Percentiles rank a stretch among this genome's conserved stretches.
Evolutionary conservation across 2,329 filamentous ascomycete species (phyloP).

Genomic region (Penicillium olsonii): DNA sequence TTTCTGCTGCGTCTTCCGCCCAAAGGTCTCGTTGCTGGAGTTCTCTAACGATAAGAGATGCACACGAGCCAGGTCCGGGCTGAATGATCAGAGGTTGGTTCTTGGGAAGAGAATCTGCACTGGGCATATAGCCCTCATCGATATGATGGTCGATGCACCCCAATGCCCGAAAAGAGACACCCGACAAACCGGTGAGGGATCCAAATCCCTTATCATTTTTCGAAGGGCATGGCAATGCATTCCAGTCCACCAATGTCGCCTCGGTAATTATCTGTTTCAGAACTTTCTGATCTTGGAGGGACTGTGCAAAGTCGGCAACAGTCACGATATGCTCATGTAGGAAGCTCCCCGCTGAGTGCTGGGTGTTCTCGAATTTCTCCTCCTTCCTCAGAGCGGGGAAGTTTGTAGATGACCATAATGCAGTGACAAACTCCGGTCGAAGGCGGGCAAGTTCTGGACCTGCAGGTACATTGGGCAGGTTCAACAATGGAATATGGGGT

Average conservation of each 20-base stretch:
- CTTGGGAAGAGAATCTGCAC: slow-evolving; percentile 33
- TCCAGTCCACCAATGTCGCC: slow-evolving; percentile 49
- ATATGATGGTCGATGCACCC: slow-evolving; percentile 65
- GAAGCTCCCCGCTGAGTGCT: slow-evolving; percentile 25
- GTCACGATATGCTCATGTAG: slow-evolving; percentile 42
- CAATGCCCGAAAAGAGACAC: slow-evolving; percentile 43
- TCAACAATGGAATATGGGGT: slow-evolving; percentile 60
- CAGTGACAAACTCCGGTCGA: slow-evolving; percentile 60
- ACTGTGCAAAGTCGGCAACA: slow-evolving; percentile 39
- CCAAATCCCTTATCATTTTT: slow-evolving; percentile 51
- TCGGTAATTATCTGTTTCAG: slow-evolving; percentile 20
- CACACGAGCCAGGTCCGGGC: slow-evolving; percentile 59
- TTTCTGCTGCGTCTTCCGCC: slow-evolving; percentile 32
- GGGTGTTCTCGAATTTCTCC: slow-evolving; percentile 27
- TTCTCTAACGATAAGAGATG: slow-evolving; percentile 57
- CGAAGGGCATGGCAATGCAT: slow-evolving; percentile 44
- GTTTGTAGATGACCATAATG: slow-evolving; percentile 53
- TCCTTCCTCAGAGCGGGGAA: slow-evolving; percentile 16
- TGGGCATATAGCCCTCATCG: slow-evolving; percentile 56
- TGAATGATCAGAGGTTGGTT: slow-evolving; percentile 55
- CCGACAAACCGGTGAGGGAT: slow-evolving; percentile 49
- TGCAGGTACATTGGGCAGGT: slow-evolving; percentile 51
- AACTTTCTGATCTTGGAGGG: slow-evolving; percentile 14
- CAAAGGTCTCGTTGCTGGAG: slow-evolving; percentile 48
- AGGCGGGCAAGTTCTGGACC: slow-evolving; percentile 53